Conservation (phyloP, 2,329 filamentous ascomycete species). For the Anthostomella pinea region DNA sequence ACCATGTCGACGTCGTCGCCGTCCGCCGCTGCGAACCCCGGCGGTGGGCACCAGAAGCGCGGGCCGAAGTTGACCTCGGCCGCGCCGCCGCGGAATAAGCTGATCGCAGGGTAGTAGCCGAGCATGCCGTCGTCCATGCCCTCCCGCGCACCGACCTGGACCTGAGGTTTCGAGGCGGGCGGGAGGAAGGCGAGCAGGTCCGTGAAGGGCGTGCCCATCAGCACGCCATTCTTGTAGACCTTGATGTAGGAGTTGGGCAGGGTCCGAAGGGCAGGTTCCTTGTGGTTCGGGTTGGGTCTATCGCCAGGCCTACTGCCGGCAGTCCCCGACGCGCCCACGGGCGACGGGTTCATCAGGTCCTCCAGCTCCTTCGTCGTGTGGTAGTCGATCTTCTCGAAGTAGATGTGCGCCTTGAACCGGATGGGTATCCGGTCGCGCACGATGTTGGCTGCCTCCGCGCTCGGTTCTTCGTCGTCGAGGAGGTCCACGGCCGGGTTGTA, state of each 20-base stretch:
- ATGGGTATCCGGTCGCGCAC: constrained; percentile 95
- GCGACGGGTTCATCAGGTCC: constrained; percentile 71
- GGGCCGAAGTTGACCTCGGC: constrained; percentile 94
- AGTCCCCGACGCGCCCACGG: constrained; percentile 41
- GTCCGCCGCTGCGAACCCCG: constrained; percentile 26
- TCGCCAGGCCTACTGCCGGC: constrained; percentile 41
- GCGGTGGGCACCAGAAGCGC: constrained; percentile 83
- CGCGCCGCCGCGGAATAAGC: constrained; percentile 85
- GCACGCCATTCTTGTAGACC: constrained; percentile 87
- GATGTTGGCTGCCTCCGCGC: constrained; percentile 69
- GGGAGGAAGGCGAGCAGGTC: constrained; percentile 88
- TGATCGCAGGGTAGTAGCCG: constrained; percentile 92
- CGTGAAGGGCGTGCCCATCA: constrained; percentile 84
- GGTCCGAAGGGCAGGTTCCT: constrained; percentile 72
- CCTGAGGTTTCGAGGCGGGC: constrained; percentile 74
- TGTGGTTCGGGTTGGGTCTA: constrained; percentile 68
- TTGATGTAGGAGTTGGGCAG: constrained; percentile 83
- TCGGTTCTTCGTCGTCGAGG: constrained; percentile 53
- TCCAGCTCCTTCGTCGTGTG: constrained; percentile 85
- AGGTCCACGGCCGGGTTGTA: constrained; percentile 84
- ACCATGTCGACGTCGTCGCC: constrained; percentile 29
- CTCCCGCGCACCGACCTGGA: constrained; percentile 73
- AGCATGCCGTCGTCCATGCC: constrained; percentile 92
- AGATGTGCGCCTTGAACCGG: constrained; percentile 87
- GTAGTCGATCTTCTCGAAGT: constrained; percentile 91